Evolutionary conservation across 805 yeast species (phyloP), one percentile per base, ranked within the genome.

Genomic region (Wickerhamomyces chaumierensis): DNA sequence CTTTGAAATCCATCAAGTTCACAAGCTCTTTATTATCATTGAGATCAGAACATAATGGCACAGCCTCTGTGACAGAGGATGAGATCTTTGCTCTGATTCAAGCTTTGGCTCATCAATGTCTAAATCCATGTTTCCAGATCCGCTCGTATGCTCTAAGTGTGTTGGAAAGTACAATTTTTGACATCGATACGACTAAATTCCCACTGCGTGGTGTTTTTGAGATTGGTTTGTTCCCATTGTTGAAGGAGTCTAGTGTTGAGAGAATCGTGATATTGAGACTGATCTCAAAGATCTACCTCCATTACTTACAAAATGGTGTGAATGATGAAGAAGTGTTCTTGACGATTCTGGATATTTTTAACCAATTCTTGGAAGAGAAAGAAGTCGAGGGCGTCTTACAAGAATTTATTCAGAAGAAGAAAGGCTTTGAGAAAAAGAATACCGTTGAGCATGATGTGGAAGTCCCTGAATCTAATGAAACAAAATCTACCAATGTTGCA

Each of bases 51-150:
- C 9, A 8, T 13, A 13, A 8, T 13, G 55, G 60, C 5, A 47
- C 66, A n/a, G n/a, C n/a, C n/a, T n/a, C n/a, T 52, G 31, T 39
- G 39, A 46, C 53, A 1, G 58, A 58, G 34, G 65, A 58, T 32
- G 68, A 61, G 43, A 56, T 55, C 34, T 56, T 62, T 46, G 81
- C 94, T 1, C 63, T 84, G 43, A 66, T 82, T 21, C 90, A 85
- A 53, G 94, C 94, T 0, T 65, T 87, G 39, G 86, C 92, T 0
- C 90, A 82, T 51, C 96, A 88, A 56, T 83, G 95, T 55, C 71
- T 81, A 54, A 87, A 87, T 51, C 95, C 95, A 16, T 84, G 94
- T 55, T 65, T 84, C 20, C 87, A 83, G 51, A 63, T 87, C 11
- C 65, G 95, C 31, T 58, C 70, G 0, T 73, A 69, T 55, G 88